These are phyloP conservation scores for Tetradesmus obliquus DNA, from an alignment of 139 green algal genomes.

Conservation along the genomic window DNA sequence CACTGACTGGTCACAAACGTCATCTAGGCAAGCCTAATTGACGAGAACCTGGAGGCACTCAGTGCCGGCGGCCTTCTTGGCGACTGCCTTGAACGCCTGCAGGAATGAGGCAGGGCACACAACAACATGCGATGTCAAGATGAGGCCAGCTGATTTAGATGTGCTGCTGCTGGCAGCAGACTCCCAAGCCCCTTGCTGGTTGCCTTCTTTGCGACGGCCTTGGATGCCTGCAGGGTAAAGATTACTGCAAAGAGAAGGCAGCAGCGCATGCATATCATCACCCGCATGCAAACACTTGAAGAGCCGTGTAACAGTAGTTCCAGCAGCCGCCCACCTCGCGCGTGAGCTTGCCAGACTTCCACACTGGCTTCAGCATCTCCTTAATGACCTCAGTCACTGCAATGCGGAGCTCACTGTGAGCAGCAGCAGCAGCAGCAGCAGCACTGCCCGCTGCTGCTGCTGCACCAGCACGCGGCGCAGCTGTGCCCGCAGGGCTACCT, in stretches of 20 bases:
- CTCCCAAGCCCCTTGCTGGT: neutral
- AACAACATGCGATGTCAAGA: no score
- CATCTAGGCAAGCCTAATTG: no score
- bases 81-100: conserved; percentile 41
- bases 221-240: neutral
- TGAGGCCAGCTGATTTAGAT: no score
- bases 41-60: no score
- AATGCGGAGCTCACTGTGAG: conserved; percentile 34
- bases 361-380: conserved; percentile 40
- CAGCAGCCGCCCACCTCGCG: conserved; percentile 11
- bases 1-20: no score
- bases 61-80: conserved; percentile 36
- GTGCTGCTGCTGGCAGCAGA: neutral
- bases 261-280: no score
- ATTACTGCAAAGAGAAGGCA: no score
- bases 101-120: neutral
- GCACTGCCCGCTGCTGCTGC: conserved; percentile 7
- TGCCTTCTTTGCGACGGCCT: neutral
- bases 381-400: conserved; percentile 41
- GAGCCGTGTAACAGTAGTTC: no score
- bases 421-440: conserved; percentile 8
- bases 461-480: neutral
- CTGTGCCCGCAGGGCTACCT: neutral
- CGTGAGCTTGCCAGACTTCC: conserved; percentile 44
- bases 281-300: no score